Conservation (phyloP, 192 early-diverging fungal genomes). For the Geranomyces variabilis region DNA sequence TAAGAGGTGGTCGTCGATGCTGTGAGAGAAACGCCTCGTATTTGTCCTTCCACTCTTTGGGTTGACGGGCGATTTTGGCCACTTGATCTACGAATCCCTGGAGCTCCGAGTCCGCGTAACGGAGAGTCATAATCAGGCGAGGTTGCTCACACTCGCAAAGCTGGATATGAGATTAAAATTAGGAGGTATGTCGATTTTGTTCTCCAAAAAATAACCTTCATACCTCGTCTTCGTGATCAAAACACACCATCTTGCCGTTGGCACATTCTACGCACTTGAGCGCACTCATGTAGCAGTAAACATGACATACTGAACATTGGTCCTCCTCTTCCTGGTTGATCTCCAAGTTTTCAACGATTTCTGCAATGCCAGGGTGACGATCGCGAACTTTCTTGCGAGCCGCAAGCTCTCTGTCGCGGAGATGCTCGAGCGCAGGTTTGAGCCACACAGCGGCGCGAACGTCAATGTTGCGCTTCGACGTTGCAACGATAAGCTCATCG, state of each 20-base stretch:
- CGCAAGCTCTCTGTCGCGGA: slow-evolving; percentile 33
- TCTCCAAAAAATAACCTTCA: not conserved
- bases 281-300: slow-evolving; percentile 40
- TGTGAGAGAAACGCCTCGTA: slow-evolving; percentile 22
- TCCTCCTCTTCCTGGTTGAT: slow-evolving; percentile 35
- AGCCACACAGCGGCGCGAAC: slow-evolving; percentile 43
- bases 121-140: slow-evolving; percentile 47
- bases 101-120: slow-evolving; percentile 58
- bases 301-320: slow-evolving; percentile 47
- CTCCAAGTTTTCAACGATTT: slow-evolving; percentile 17
- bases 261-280: slow-evolving; percentile 54
- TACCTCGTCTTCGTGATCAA: slow-evolving; percentile 61
- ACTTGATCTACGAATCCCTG: slow-evolving; percentile 31
- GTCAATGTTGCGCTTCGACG: slow-evolving; percentile 33
- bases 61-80: slow-evolving; percentile 23
- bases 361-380: slow-evolving; percentile 21
- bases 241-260: slow-evolving; percentile 66
- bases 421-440: slow-evolving; percentile 36
- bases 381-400: slow-evolving; percentile 32
- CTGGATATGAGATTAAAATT: slow-evolving; percentile 20
- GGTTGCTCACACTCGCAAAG: slow-evolving; percentile 52
- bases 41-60: slow-evolving; percentile 37
- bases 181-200: not conserved
- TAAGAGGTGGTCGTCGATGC: slow-evolving; percentile 40
- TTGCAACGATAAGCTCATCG: slow-evolving; percentile 74